A percentile compares a stretch with the other conserved stretches of the same genome.
Conservation (phyloP, 805 yeast genomes). For the Debaryomyces castellii region DNA sequence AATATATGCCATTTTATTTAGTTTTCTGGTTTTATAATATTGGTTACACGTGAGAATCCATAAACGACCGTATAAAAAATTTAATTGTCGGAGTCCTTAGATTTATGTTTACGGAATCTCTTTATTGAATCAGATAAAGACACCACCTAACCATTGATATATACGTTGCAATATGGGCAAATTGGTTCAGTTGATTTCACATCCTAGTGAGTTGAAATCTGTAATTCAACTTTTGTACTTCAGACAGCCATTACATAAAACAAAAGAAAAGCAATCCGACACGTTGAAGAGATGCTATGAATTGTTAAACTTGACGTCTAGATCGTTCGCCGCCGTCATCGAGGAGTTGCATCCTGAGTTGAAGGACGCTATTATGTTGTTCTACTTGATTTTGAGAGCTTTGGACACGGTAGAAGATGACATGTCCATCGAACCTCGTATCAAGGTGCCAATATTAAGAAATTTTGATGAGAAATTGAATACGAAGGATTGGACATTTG, state of each 20-base stretch:
- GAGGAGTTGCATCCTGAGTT: slow-evolving; percentile 88
- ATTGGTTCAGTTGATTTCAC: slow-evolving; percentile 54
- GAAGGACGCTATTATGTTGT: slow-evolving; percentile 76
- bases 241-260: slow-evolving; percentile 54
- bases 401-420: slow-evolving; percentile 96
- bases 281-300: slow-evolving; percentile 61
- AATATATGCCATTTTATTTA: background rate
- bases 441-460: slow-evolving; percentile 75
- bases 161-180: slow-evolving; percentile 51
- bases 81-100: background rate
- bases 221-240: slow-evolving; percentile 58
- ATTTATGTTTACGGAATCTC: background rate
- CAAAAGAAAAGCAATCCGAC: slow-evolving; percentile 28
- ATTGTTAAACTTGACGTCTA: slow-evolving; percentile 67
- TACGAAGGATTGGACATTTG: slow-evolving; percentile 75
- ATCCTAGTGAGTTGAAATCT: slow-evolving; percentile 72
- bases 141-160: background rate
- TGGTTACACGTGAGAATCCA: background rate
- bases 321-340: slow-evolving; percentile 94
- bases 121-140: background rate
- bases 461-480: slow-evolving; percentile 63
- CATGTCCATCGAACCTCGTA: slow-evolving; percentile 72
- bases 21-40: background rate
- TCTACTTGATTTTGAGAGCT: slow-evolving; percentile 84
- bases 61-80: background rate